A percentile compares a stretch with the other conserved stretches of the same genome.
Conservation (phyloP, 352 stramenopile species). For the Pythium aristosporum region DNA sequence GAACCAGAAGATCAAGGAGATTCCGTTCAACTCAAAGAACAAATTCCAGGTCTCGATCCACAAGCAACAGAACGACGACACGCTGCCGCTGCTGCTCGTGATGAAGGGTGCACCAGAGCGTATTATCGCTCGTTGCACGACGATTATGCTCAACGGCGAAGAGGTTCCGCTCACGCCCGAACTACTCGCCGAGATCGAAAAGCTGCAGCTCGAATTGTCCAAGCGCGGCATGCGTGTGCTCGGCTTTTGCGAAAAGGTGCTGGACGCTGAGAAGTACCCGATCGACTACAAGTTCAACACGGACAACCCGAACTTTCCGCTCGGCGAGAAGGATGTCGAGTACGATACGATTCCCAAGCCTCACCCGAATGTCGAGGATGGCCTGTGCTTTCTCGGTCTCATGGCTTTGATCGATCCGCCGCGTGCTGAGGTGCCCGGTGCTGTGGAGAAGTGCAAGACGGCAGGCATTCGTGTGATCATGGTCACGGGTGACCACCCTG, state of each 20-base stretch:
- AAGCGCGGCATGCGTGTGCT: slow-evolving; percentile 68
- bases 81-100: slow-evolving; percentile 58
- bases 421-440: slow-evolving; percentile 82
- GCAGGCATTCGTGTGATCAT: slow-evolving; percentile 94
- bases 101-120: slow-evolving; percentile 97
- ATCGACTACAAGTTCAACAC: slow-evolving; percentile 70
- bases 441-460: slow-evolving; percentile 91
- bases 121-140: slow-evolving; percentile 89
- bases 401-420: slow-evolving; percentile 96
- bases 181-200: slow-evolving; percentile 63
- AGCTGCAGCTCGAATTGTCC: slow-evolving; percentile 46
- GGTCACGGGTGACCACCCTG: slow-evolving; percentile 93
- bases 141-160: slow-evolving; percentile 45
- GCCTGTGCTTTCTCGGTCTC: slow-evolving; percentile 91
- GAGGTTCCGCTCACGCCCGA: slow-evolving; percentile 92
- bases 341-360: slow-evolving; percentile 68
- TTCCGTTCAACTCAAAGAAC: slow-evolving; percentile 88
- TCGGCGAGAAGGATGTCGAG: slow-evolving; percentile 84
- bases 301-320: slow-evolving; percentile 84
- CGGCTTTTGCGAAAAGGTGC: slow-evolving; percentile 51
- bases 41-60: slow-evolving; percentile 84
- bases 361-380: slow-evolving; percentile 72
- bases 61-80: slow-evolving; percentile 75
- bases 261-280: slow-evolving; percentile 42
- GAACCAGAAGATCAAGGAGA: slow-evolving; percentile 77